phyloP scores from a whole-genome alignment of 495 filamentous ascomycete species.

The Aspergillus leporis region DNA sequence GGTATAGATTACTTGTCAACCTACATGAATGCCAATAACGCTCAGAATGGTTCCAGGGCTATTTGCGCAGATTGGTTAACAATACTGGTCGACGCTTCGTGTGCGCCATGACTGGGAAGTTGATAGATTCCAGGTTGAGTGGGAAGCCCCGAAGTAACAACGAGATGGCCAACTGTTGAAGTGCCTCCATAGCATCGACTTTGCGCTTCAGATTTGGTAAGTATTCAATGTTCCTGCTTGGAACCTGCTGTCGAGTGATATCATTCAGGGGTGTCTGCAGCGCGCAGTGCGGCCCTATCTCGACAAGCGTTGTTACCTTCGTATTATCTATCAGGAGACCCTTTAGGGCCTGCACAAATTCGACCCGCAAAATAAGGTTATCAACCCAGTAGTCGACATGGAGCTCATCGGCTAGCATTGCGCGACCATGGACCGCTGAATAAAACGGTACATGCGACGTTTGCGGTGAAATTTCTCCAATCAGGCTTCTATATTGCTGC shows the following conservation, averaged over 20 bases:
- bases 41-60: slow-evolving; percentile 39
- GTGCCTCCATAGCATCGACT: slow-evolving; percentile 21
- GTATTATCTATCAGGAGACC: not conserved
- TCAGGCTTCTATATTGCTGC: slow-evolving; percentile 28
- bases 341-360: slow-evolving; percentile 37
- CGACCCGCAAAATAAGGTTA: slow-evolving; percentile 47
- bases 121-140: slow-evolving; percentile 28
- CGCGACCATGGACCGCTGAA: slow-evolving; percentile 38
- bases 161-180: slow-evolving; percentile 25
- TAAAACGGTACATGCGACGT: slow-evolving; percentile 29
- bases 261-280: slow-evolving; percentile 51
- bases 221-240: slow-evolving; percentile 21
- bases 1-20: slow-evolving; percentile 25
- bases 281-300: slow-evolving; percentile 68
- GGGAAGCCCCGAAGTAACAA: slow-evolving; percentile 27
- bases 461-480: slow-evolving; percentile 28
- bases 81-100: slow-evolving; percentile 10
- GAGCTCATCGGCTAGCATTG: slow-evolving; percentile 20
- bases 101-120: slow-evolving; percentile 21
- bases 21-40: slow-evolving; percentile 34
- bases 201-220: slow-evolving; percentile 28
- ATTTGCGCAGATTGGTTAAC: slow-evolving; percentile 36
- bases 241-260: slow-evolving; percentile 26
- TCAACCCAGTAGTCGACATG: slow-evolving; percentile 44
- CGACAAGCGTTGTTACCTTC: slow-evolving; percentile 45